These are phyloP conservation scores for Hirsutella thompsonii DNA, from an alignment of 2,329 filamentous ascomycete species.

Conservation along the genomic window DNA sequence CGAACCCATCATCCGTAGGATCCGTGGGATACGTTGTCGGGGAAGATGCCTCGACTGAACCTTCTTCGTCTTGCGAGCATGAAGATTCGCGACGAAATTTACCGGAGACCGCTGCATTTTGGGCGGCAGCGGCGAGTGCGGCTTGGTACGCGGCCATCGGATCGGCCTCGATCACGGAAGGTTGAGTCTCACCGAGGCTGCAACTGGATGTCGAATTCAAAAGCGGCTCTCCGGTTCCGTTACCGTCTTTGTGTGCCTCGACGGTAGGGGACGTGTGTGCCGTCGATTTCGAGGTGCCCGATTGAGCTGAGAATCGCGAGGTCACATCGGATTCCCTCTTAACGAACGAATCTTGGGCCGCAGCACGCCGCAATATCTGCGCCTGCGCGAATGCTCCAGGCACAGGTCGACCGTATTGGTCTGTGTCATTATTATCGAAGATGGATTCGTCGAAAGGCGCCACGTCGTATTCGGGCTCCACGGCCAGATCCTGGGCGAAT, in stretches of 20 bases:
- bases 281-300: conserved; percentile 33
- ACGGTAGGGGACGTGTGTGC: conserved; percentile 37
- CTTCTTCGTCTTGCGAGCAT: conserved; percentile 18
- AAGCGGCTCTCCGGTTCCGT: neutral
- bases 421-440: conserved; percentile 56
- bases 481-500: conserved; percentile 32
- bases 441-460: conserved; percentile 58
- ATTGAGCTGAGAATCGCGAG: conserved; percentile 29
- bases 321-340: conserved; percentile 34
- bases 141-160: conserved; percentile 60
- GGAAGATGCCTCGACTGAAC: conserved; percentile 2
- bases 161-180: conserved; percentile 6
- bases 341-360: conserved; percentile 11
- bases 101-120: conserved; percentile 61
- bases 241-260: conserved; percentile 5
- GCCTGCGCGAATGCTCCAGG: conserved; percentile 44
- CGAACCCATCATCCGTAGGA: conserved; percentile 41
- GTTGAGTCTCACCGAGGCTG: conserved; percentile 1
- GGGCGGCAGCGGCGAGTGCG: conserved; percentile 70
- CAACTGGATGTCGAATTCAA: neutral
- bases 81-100: conserved; percentile 54
- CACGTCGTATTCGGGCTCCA: conserved; percentile 31
- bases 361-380: conserved; percentile 29
- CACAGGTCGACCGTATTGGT: conserved; percentile 47
- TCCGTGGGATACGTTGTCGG: conserved; percentile 16